A percentile compares a stretch with the other conserved stretches of the same genome.
phyloP scores from a whole-genome alignment of 805 yeast species.

The Saccharomyces mikatae region DNA sequence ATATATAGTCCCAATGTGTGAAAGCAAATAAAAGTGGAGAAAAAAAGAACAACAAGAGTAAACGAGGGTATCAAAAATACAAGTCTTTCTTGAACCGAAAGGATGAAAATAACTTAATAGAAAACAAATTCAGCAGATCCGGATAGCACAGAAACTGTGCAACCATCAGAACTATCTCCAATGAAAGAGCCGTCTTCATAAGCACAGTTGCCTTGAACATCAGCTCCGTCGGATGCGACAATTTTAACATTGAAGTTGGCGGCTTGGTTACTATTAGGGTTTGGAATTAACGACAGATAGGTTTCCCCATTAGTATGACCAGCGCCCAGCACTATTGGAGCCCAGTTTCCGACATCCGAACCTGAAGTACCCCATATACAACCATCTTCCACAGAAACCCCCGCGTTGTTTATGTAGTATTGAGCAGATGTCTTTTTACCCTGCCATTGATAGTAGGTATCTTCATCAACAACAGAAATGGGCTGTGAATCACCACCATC shows the following conservation, averaged over 20 bases:
- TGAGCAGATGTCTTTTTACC: conserved; percentile 85
- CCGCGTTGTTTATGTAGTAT: conserved; percentile 95
- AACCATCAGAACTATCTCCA: conserved; percentile 52
- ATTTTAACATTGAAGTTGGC: conserved; percentile 73
- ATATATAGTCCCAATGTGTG: neutral
- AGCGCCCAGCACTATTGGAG: conserved; percentile 91
- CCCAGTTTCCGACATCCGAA: conserved; percentile 92
- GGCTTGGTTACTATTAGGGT: conserved; percentile 74
- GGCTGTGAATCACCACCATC: conserved; percentile 56
- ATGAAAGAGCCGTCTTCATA: conserved; percentile 73
- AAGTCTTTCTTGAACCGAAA: neutral
- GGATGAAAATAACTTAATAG: conserved; percentile 19
- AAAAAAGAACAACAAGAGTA: neutral
- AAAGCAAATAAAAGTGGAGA: neutral
- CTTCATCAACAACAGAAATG: conserved; percentile 73
- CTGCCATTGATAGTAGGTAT: conserved; percentile 70
- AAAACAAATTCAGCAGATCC: conserved; percentile 52
- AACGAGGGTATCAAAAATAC: neutral
- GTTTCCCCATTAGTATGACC: conserved; percentile 67
- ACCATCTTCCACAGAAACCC: conserved; percentile 82
- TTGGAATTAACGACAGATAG: conserved; percentile 86
- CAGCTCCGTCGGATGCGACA: conserved; percentile 58
- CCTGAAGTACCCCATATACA: conserved; percentile 87
- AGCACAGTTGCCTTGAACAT: conserved; percentile 65
- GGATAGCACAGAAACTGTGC: conserved; percentile 40